Conservation (phyloP, 345 rosid genomes). For the Hibiscus tridactylites region DNA sequence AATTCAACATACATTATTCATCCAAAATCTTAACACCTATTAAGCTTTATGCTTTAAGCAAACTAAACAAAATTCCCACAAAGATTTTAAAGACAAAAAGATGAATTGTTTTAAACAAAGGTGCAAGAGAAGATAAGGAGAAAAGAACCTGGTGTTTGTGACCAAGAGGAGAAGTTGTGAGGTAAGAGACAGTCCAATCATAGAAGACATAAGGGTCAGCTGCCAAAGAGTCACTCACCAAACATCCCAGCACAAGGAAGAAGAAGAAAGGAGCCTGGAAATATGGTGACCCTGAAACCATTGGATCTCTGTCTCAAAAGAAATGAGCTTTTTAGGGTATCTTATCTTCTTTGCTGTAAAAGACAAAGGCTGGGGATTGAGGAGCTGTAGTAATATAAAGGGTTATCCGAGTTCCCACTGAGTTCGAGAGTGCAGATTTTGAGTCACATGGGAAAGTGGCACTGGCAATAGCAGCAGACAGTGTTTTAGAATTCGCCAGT, state of each 20-base stretch:
- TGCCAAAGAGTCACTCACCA: slow-evolving; percentile 28
- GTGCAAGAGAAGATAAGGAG: background rate
- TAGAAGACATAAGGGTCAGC: slow-evolving; percentile 71
- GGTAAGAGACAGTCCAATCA: slow-evolving; percentile 88
- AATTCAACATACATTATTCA: background rate
- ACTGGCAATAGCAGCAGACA: background rate
- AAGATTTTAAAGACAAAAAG: background rate
- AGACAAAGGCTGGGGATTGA: background rate
- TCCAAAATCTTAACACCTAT: background rate
- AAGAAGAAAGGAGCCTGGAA: slow-evolving; percentile 9
- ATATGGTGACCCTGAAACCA: slow-evolving; percentile 5
- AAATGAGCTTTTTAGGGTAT: background rate
- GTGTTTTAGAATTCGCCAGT: no score
- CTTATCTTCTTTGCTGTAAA: slow-evolving; percentile 4
- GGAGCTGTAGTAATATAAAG: background rate
- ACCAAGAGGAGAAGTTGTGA: slow-evolving; percentile 55
- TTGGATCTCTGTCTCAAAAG: slow-evolving; percentile 15
- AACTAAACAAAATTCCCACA: background rate
- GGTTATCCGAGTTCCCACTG: background rate
- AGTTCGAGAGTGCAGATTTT: background rate
- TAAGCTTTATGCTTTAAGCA: background rate
- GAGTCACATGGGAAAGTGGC: slow-evolving; percentile 8
- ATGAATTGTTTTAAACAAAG: background rate
- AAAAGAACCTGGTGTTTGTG: slow-evolving; percentile 55
- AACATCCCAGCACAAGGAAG: slow-evolving; percentile 2